Conservation (phyloP, 495 filamentous ascomycete species). For the Neurospora sp. region DNA sequence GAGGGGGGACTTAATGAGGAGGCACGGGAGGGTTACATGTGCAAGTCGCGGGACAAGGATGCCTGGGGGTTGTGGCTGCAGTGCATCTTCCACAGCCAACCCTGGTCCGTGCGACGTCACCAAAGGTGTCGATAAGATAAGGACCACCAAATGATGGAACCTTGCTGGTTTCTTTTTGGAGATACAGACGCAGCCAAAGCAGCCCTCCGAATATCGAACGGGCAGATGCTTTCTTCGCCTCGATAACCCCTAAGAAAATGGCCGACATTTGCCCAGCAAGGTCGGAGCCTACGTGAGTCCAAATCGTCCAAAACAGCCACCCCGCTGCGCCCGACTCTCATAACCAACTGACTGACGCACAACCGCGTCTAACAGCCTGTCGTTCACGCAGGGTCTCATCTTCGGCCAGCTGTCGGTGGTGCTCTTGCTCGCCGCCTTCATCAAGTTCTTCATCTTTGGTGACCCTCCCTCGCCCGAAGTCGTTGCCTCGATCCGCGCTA, state of each 20-base stretch:
- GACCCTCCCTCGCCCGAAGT: constrained; percentile 78
- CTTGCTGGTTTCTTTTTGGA: not conserved
- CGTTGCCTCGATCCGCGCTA: constrained; percentile 53
- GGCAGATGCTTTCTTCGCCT: not conserved
- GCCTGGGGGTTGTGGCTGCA: not conserved
- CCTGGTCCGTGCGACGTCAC: not conserved
- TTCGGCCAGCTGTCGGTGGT: constrained; percentile 89
- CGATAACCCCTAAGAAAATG: not conserved
- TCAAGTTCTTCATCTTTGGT: constrained; percentile 99
- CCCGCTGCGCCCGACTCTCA: not conserved
- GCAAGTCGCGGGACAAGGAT: not conserved
- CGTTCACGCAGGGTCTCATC: constrained; percentile 88
- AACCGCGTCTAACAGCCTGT: constrained; percentile 44
- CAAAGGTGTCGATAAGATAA: not conserved
- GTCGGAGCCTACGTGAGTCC: constrained; percentile 37
- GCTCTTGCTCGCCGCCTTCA: constrained; percentile 83
- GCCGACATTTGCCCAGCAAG: constrained; percentile 31
- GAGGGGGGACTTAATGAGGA: not conserved
- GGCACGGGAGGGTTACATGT: not conserved
- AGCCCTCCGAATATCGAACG: not conserved
- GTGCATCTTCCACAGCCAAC: not conserved
- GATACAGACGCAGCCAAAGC: not conserved
- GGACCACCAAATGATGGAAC: not conserved
- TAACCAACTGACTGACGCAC: constrained; percentile 4
- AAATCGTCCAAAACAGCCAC: constrained; percentile 1